Percentiles rank a stretch among this genome's conserved stretches.
phyloP scores from a whole-genome alignment of 2,329 filamentous ascomycete species.

The Dothideomycetes sp. region DNA sequence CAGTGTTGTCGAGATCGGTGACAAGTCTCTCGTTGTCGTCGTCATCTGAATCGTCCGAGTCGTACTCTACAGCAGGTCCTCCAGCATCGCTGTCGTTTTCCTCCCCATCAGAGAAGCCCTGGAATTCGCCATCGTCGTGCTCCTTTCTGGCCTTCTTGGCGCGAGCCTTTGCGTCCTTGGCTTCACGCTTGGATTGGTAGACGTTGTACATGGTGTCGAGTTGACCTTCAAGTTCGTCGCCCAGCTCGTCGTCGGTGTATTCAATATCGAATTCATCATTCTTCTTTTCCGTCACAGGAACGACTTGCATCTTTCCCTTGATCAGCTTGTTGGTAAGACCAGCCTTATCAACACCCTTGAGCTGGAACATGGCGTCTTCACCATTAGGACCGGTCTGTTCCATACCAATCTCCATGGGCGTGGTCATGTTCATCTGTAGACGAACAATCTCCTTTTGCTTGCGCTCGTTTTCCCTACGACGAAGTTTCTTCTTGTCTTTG shows the following conservation, averaged over 20 bases:
- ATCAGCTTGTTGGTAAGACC: conserved; percentile 54
- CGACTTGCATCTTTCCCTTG: conserved; percentile 67
- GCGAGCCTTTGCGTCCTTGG: conserved; percentile 74
- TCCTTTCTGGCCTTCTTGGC: conserved; percentile 81
- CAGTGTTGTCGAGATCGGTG: conserved; percentile 51
- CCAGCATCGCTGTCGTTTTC: conserved; percentile 48
- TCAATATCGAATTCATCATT: conserved; percentile 37
- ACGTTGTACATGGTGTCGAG: conserved; percentile 81
- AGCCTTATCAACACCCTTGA: conserved; percentile 72
- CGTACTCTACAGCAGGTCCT: conserved; percentile 46
- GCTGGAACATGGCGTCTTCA: conserved; percentile 74
- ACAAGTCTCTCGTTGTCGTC: conserved; percentile 42
- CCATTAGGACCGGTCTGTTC: conserved; percentile 73
- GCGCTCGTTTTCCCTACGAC: conserved; percentile 79
- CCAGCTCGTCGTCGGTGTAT: conserved; percentile 61
- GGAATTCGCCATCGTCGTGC: conserved; percentile 75
- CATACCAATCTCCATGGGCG: conserved; percentile 90
- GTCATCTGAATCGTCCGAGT: conserved; percentile 54
- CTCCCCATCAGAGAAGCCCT: conserved; percentile 67
- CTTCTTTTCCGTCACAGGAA: conserved; percentile 44
- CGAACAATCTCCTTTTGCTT: conserved; percentile 93
- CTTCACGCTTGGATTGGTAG: conserved; percentile 71
- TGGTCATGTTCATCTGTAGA: conserved; percentile 95
- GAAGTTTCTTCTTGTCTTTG: conserved; percentile 70
- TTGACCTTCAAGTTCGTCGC: conserved; percentile 72